Evolutionary conservation across 2,329 filamentous ascomycete genomes (phyloP).

Genomic region (Colletotrichum sansevieriae): DNA sequence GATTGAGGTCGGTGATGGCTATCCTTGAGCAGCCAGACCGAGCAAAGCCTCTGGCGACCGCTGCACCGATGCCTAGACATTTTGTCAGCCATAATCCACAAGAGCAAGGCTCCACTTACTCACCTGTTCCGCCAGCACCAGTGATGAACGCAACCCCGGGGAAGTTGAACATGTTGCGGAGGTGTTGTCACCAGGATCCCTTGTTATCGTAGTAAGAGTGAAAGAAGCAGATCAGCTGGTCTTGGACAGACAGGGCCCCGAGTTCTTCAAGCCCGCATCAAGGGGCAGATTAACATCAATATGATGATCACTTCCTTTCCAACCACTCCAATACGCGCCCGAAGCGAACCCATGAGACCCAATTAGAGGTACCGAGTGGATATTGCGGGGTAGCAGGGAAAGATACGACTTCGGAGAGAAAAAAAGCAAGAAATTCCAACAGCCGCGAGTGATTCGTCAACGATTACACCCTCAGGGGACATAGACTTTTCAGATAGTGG

Average conservation of each 20-base stretch:
- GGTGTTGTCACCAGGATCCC: background rate
- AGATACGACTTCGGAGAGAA: slow-evolving; percentile 22
- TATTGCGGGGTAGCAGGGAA: slow-evolving; percentile 31
- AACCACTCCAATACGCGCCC: slow-evolving; percentile 16
- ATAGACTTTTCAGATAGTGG: slow-evolving; percentile 11
- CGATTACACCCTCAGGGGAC: background rate
- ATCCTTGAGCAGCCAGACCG: slow-evolving; percentile 63
- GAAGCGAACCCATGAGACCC: background rate
- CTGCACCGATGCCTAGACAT: slow-evolving; percentile 65
- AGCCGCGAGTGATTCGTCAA: slow-evolving; percentile 5
- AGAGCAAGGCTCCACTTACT: background rate
- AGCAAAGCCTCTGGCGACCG: slow-evolving; percentile 64
- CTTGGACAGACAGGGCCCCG: too few relatives aligned
- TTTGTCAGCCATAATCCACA: background rate
- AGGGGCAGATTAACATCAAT: background rate
- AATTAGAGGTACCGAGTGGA: slow-evolving; percentile 20
- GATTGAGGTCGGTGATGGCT: slow-evolving; percentile 66
- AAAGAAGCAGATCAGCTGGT: too few relatives aligned
- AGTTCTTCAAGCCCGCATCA: background rate
- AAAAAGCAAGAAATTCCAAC: slow-evolving; percentile 8
- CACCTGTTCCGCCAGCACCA: slow-evolving; percentile 62
- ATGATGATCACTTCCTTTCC: slow-evolving; percentile 3
- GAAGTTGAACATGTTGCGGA: slow-evolving; percentile 46
- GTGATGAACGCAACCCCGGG: slow-evolving; percentile 62
- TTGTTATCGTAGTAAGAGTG: background rate